Conservation (phyloP, 2,329 filamentous ascomycete species). For the Colletotrichum gigasporum region DNA sequence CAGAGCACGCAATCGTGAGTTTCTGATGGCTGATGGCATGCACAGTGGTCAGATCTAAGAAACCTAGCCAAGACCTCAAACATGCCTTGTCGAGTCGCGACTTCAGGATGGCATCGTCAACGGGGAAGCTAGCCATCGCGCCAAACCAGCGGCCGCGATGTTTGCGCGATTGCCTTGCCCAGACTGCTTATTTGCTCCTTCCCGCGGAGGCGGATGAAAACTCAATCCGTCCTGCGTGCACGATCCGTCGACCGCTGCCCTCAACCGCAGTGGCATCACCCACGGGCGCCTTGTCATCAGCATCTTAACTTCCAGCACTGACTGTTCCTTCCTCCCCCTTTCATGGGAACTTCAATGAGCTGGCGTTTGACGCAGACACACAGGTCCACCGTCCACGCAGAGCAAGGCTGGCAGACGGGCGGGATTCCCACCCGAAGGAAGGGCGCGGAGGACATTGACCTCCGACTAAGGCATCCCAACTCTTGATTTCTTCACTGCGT, state of each 20-base stretch:
- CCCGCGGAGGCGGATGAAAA: too few species aligned
- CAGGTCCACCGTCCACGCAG: too few species aligned
- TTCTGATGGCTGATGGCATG: not conserved
- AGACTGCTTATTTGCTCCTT: not conserved
- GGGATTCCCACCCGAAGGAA: not conserved
- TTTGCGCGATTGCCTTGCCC: not conserved
- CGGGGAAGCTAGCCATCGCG: not conserved
- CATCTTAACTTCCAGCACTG: too few species aligned
- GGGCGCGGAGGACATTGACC: not conserved
- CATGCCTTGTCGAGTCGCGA: not conserved
- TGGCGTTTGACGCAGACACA: not conserved
- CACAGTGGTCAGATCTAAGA: not conserved
- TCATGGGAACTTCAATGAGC: not conserved
- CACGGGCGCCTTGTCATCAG: too few species aligned
- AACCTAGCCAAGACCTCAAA: not conserved
- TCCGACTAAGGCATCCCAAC: too few species aligned
- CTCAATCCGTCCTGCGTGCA: too few species aligned
- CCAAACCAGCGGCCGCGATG: not conserved
- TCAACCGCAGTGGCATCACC: too few species aligned
- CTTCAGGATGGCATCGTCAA: not conserved
- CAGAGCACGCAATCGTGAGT: too few species aligned
- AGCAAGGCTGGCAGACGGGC: not conserved
- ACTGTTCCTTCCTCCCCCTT: conserved; percentile 1
- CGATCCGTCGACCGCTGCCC: too few species aligned
- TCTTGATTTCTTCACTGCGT: not conserved